Percentiles rank a stretch among this genome's conserved stretches.
Evolutionary conservation across 306 rosid species (phyloP).

Genomic region (Prunus mume): DNA sequence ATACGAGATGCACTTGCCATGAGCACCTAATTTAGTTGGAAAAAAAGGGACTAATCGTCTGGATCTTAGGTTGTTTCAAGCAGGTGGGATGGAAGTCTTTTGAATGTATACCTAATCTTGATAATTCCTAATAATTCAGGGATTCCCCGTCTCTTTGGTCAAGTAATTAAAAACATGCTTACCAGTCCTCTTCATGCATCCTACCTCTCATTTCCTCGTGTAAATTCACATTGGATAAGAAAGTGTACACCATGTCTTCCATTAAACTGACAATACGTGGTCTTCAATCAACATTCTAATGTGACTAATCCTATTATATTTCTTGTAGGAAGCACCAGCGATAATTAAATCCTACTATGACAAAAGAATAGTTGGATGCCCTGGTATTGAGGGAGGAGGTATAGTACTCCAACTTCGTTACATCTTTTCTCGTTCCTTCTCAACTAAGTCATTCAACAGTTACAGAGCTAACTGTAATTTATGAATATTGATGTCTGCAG

Average conservation of each 20-base stretch:
- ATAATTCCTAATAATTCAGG: background rate
- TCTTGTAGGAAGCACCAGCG: conserved; percentile 44
- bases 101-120: background rate
- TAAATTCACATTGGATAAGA: background rate
- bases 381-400: conserved; percentile 53
- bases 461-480: background rate
- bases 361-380: conserved; percentile 51
- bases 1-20: background rate
- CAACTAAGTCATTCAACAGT: background rate
- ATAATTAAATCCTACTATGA: conserved; percentile 38
- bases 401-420: background rate
- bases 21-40: too few relatives aligned
- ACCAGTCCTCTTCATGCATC: background rate
- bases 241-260: background rate
- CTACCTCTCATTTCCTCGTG: background rate
- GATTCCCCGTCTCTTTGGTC: background rate
- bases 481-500: conserved; percentile 11
- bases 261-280: background rate
- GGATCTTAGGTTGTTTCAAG: background rate
- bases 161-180: background rate
- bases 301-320: background rate
- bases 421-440: background rate
- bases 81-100: background rate
- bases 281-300: background rate
- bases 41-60: background rate